These are phyloP conservation scores for Rhodotorula sp. DNA, from an alignment of 1,284 basidiomycete species.

Conservation along the genomic window DNA sequence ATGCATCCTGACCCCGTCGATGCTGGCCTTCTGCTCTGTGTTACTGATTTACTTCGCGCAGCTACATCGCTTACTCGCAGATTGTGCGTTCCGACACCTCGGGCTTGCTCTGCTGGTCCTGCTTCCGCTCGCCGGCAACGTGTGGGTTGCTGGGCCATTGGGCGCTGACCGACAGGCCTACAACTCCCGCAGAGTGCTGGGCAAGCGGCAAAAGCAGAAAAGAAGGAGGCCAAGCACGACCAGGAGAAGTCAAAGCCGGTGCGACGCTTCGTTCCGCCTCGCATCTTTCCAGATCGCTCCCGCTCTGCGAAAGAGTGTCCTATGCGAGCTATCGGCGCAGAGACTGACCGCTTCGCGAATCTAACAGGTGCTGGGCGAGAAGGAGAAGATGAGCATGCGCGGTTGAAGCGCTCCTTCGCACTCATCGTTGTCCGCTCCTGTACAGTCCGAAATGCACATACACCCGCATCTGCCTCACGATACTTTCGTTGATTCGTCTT, in stretches of 20 bases:
- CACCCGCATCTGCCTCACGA: too few relatives aligned
- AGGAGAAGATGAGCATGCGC: too few relatives aligned
- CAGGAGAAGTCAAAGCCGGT: not conserved
- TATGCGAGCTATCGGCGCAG: too few relatives aligned
- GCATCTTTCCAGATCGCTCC: too few relatives aligned
- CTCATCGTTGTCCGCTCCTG: too few relatives aligned
- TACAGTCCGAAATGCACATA: too few relatives aligned
- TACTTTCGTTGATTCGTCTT: too few relatives aligned
- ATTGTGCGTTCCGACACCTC: not conserved
- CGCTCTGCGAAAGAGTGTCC: not conserved
- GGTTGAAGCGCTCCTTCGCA: too few relatives aligned
- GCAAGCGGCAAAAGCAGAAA: not conserved
- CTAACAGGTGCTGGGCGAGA: too few relatives aligned
- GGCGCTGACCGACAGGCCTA: too few relatives aligned
- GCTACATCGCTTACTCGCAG: slow-evolving; percentile 1
- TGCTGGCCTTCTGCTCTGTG: not conserved
- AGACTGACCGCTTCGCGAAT: too few relatives aligned
- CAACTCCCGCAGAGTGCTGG: not conserved
- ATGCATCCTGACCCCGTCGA: not conserved
- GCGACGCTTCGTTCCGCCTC: not conserved
- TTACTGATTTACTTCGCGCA: not conserved
- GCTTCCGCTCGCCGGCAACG: not conserved
- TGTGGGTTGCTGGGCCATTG: too few relatives aligned
- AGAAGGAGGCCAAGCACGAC: not conserved
- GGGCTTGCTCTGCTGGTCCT: not conserved